Base-by-base conservation (phyloP, 2,329 filamentous ascomycete genomes). In the Penicillium brasilianum region DNA sequence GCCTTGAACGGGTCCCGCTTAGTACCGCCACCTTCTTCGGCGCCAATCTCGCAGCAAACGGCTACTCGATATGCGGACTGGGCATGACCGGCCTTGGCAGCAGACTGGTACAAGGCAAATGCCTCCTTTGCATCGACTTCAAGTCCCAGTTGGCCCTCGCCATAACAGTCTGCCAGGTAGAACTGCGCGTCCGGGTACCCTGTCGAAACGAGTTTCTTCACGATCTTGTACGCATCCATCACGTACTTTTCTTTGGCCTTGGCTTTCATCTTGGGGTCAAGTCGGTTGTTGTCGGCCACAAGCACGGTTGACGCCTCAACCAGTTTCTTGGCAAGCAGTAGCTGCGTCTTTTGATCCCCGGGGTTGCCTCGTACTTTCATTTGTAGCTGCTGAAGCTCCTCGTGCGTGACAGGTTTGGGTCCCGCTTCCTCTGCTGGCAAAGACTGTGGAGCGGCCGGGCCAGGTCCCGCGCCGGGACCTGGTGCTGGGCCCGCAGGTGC, bases 31-130 rank as follows among this genome's bases (percentile, higher is more conserved):
- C 93, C 94, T 70, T 96, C 93, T 73, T 98, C 94, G 58, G 93
- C 88, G 3, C 95, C 95, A 70, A 99, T 92, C 76, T 99, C 95
- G 73, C 95, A 98, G 80, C 95, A 99, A 0, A 99, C 94, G 0
- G 95, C 95, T 28, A 95, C 96, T 57, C 95, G 87, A 76, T 98
- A 99, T 0, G 95, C 95, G 30, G 92, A 91, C 57, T 90, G 89
- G 1, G 91, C 85, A 75, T 99, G 93, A 0, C 92, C 92, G 13
- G 89, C 80, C 79, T 98, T 99, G 0, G 95, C 95, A 2, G 94
- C 93, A 10, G 92, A 93, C 77, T 97, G 93, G 71, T 99, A 99
- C 10, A 98, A 82, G 1, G 87, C 89, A 75, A 97, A 99, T 0
- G 95, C 95, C 79, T 98, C 93, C 72, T 96, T 97, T 55, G 90